Evolutionary conservation across 805 yeast species (phyloP).

Genomic region (Metschnikowia reukaufii): DNA sequence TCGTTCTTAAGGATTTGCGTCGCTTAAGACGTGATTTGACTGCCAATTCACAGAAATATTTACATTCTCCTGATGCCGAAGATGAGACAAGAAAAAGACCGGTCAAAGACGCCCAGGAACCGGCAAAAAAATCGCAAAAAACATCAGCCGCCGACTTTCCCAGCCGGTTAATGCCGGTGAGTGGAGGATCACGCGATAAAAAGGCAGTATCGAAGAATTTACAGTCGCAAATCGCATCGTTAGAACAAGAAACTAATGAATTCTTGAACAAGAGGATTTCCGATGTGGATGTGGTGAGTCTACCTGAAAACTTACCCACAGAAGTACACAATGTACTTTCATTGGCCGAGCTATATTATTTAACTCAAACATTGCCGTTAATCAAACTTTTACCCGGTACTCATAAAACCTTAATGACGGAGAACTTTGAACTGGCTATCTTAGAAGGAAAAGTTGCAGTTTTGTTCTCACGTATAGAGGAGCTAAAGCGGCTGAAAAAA

Average conservation of each 20-base stretch:
- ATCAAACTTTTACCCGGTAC: slow-evolving; percentile 79
- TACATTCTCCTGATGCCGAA: neutral
- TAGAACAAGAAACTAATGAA: slow-evolving; percentile 23
- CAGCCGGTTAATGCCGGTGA: slow-evolving; percentile 11
- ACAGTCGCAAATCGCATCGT: slow-evolving; percentile 22
- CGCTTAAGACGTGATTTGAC: slow-evolving; percentile 4
- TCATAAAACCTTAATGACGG: slow-evolving; percentile 83
- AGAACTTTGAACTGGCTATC: slow-evolving; percentile 78
- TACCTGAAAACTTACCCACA: slow-evolving; percentile 45
- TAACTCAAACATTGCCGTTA: slow-evolving; percentile 85
- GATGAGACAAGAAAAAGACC: slow-evolving; percentile 2
- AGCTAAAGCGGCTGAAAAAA: slow-evolving; percentile 77
- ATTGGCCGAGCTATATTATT: slow-evolving; percentile 79
- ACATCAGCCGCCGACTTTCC: slow-evolving; percentile 8
- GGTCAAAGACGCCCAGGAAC: neutral
- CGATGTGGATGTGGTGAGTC: slow-evolving; percentile 37
- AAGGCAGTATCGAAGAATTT: slow-evolving; percentile 11
- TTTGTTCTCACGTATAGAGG: slow-evolving; percentile 87
- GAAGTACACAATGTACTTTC: slow-evolving; percentile 49
- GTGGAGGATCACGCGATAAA: neutral
- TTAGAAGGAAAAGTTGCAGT: slow-evolving; percentile 91
- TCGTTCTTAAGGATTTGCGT: neutral
- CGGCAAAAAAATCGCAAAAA: slow-evolving; percentile 10
- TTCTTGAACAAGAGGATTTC: slow-evolving; percentile 27
- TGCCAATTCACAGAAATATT: neutral